A percentile compares a stretch with the other conserved stretches of the same genome.
Evolutionary conservation across 768 basidiomycete genomes (phyloP).

Genomic region (Mycena floridula): DNA sequence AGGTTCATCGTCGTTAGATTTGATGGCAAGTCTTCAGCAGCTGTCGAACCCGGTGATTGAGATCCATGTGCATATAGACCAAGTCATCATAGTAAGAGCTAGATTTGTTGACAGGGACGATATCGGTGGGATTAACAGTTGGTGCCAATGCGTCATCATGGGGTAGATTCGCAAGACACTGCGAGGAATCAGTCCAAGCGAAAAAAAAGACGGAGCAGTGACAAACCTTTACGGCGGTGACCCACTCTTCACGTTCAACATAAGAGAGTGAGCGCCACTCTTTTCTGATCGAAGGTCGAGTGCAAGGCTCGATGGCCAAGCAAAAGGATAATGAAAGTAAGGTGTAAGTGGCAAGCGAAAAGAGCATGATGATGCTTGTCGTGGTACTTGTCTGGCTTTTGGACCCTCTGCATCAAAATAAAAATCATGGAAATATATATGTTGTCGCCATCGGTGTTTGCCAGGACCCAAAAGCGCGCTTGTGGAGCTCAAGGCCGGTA

Average conservation of each 20-base stretch:
- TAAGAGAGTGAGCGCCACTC: constrained; percentile 14
- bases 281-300: constrained; percentile 11
- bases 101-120: constrained; percentile 12
- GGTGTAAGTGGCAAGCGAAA: too few relatives aligned
- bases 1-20: not conserved
- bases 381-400: too few relatives aligned
- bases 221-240: constrained; percentile 11
- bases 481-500: too few relatives aligned
- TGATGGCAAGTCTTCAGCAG: not conserved
- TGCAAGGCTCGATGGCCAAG: too few relatives aligned
- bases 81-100: constrained; percentile 16
- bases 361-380: too few relatives aligned
- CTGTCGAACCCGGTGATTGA: constrained; percentile 2
- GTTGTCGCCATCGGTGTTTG: too few relatives aligned
- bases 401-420: too few relatives aligned
- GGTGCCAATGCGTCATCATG: constrained; percentile 3
- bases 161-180: constrained; percentile 15
- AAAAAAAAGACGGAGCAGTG: not conserved
- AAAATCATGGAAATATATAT: too few relatives aligned
- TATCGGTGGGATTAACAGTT: constrained; percentile 8
- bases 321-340: too few relatives aligned
- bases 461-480: too few relatives aligned
- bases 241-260: constrained; percentile 11
- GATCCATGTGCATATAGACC: constrained; percentile 15
- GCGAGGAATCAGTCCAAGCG: not conserved